Conservation (phyloP, 2,329 filamentous ascomycete species). For the Hypoxylon sp. region DNA sequence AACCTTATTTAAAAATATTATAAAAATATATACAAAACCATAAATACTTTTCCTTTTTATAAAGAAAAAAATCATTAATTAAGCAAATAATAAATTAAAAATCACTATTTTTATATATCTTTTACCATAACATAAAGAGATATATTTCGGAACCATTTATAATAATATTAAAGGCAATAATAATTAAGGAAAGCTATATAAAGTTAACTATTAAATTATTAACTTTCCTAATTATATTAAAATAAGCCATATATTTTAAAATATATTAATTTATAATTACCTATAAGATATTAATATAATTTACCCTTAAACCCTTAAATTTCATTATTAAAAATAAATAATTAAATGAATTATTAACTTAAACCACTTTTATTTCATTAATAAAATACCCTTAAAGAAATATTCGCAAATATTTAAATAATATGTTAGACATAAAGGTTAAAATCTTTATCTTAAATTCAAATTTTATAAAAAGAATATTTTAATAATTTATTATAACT, state of each 20-base stretch:
- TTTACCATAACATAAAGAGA: background rate
- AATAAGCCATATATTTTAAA: no score
- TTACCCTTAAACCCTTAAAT: no score
- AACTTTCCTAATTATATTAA: no score
- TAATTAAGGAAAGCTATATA: background rate
- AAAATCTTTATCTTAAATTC: background rate
- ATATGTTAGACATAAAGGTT: background rate
- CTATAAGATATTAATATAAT: no score
- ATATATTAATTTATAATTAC: no score
- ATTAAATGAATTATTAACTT: background rate
- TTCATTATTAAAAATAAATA: background rate
- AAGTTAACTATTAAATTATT: background rate
- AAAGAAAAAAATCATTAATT: background rate
- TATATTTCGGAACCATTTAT: background rate
- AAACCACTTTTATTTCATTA: background rate
- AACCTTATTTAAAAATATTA: constrained; percentile 4
- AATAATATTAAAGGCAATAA: background rate
- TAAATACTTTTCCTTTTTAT: background rate
- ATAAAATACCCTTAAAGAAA: background rate
- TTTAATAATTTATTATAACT: background rate
- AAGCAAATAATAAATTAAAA: constrained; percentile 2
- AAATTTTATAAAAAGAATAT: background rate
- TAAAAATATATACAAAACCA: background rate
- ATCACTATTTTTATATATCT: no score
- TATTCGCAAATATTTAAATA: background rate